phyloP scores from a whole-genome alignment of 2,329 filamentous ascomycete species.

The Lachnellula cervina region DNA sequence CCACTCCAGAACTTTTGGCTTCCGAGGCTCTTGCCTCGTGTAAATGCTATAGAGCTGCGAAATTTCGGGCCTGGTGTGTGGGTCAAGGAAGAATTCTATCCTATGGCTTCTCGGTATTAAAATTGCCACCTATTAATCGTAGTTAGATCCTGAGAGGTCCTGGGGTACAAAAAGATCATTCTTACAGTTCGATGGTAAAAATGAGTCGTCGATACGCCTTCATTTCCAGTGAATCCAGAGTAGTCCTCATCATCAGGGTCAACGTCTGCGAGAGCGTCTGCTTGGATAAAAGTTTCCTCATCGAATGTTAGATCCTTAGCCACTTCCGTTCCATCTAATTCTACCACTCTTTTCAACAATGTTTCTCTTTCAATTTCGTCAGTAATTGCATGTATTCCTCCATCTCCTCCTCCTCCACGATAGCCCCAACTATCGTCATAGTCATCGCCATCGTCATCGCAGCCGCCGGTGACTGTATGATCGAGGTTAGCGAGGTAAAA shows the following conservation, averaged over 20 bases:
- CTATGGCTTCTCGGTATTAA: slow-evolving; percentile 10
- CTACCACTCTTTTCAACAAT: slow-evolving; percentile 9
- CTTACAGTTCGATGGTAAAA: slow-evolving; percentile 19
- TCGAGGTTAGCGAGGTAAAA: slow-evolving; percentile 18
- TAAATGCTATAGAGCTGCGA: not conserved
- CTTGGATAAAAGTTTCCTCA: slow-evolving; percentile 7
- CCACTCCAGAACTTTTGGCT: slow-evolving; percentile 2
- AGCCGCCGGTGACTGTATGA: slow-evolving; percentile 5
- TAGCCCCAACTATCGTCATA: not conserved
- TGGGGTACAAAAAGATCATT: not conserved
- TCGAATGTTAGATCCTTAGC: slow-evolving; percentile 9
- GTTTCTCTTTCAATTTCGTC: not conserved
- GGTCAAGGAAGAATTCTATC: slow-evolving; percentile 8
- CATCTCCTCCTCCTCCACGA: not conserved
- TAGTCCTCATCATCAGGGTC: slow-evolving; percentile 18
- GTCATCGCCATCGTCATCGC: slow-evolving; percentile 6
- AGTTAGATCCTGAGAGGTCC: not conserved
- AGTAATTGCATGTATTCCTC: slow-evolving; percentile 4
- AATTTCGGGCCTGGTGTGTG: not conserved
- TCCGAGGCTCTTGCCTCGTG: not conserved
- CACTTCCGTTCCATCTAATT: slow-evolving; percentile 12
- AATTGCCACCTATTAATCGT: slow-evolving; percentile 6
- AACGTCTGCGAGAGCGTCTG: slow-evolving; percentile 5
- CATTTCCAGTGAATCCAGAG: slow-evolving; percentile 15
- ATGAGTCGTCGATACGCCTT: slow-evolving; percentile 10